Conservation (phyloP, 495 filamentous ascomycete species). For the Trichocladium antarcticum region DNA sequence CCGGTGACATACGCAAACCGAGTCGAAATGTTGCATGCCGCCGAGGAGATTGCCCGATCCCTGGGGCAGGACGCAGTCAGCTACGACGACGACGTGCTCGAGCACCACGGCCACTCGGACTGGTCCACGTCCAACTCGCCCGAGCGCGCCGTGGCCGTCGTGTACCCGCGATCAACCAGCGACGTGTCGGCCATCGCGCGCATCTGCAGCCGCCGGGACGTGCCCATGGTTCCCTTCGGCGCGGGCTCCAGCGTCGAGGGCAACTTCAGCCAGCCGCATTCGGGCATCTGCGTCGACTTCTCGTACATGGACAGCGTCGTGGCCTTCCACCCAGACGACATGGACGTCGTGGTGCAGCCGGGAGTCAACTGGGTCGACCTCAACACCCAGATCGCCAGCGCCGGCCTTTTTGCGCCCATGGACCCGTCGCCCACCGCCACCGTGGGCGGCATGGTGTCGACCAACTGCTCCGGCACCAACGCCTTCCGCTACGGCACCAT, state of each 20-base stretch:
- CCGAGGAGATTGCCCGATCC: slow-evolving; percentile 45
- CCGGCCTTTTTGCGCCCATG: slow-evolving; percentile 75
- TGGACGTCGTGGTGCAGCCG: slow-evolving; percentile 84
- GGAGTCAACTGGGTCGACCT: slow-evolving; percentile 76
- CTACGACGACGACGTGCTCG: slow-evolving; percentile 66
- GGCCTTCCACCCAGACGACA: slow-evolving; percentile 64
- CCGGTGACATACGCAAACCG: slow-evolving; percentile 11
- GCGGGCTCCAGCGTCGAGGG: slow-evolving; percentile 78
- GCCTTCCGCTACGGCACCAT: slow-evolving; percentile 72
- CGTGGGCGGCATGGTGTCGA: slow-evolving; percentile 64
- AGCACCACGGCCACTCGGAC: slow-evolving; percentile 70
- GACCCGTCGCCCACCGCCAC: slow-evolving; percentile 57
- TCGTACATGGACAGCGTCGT: slow-evolving; percentile 69
- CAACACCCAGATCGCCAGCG: slow-evolving; percentile 58
- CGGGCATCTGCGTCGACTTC: slow-evolving; percentile 78
- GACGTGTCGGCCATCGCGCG: slow-evolving; percentile 70
- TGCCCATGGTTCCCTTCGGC: slow-evolving; percentile 80
- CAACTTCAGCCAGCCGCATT: slow-evolving; percentile 71
- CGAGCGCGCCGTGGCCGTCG: slow-evolving; percentile 58
- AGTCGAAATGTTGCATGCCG: slow-evolving; percentile 37
- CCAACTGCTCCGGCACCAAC: slow-evolving; percentile 68
- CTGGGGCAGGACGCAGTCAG: slow-evolving; percentile 56
- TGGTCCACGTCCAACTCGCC: slow-evolving; percentile 76
- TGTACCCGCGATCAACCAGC: slow-evolving; percentile 58
- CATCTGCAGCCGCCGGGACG: slow-evolving; percentile 61